Evolutionary conservation across 2,329 filamentous ascomycete species (phyloP), one percentile per base, ranked within the genome.

Genomic region (Monilinia aucupariae): DNA sequence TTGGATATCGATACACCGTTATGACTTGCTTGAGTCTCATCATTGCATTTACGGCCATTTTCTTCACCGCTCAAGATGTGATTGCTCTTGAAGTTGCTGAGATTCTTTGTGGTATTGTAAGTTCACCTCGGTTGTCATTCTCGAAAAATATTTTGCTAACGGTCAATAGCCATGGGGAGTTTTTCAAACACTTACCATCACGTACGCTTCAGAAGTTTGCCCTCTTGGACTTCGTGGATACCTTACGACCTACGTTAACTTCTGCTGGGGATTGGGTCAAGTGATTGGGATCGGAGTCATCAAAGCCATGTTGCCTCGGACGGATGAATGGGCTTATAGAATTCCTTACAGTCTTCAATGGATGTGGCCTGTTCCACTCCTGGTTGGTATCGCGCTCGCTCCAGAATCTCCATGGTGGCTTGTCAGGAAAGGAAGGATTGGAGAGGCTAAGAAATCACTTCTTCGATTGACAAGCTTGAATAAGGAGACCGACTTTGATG

Each of bases 161-260:
- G 17, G 27, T 49, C 32, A 49, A 15, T 61, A 75, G 74, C 76
- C 76, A 20, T 78, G 77, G 76, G 77, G 76, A 53, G 74, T 78
- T 13, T 78, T 78, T 67, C 75, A 76, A 64, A 74, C 77, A 79
- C 37, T 62, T 20, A 62, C 60, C 10, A 27, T 62, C 4, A 62
- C 60, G 27, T 75, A 75, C 56, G 74, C 74, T 10, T 79, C 78
- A 37, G 82, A 84, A 71, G 81, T 84, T 43, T 83, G 81, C 64
- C 82, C 82, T 4, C 78, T 83, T n/a, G 80, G 80, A 49, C 73
- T 84, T 4, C 77, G 82, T 62, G 81, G 80, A 17, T 83, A 83
- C 66, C 74, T 83, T 45, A 83, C 81, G 0, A 82, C 81, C 0
- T 84, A 82, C 63, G 79, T 82, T 64, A 82, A 82, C 70, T 78